Evolutionary conservation across 305 asterid species (phyloP).

Genomic region (Ajuga reptans): DNA sequence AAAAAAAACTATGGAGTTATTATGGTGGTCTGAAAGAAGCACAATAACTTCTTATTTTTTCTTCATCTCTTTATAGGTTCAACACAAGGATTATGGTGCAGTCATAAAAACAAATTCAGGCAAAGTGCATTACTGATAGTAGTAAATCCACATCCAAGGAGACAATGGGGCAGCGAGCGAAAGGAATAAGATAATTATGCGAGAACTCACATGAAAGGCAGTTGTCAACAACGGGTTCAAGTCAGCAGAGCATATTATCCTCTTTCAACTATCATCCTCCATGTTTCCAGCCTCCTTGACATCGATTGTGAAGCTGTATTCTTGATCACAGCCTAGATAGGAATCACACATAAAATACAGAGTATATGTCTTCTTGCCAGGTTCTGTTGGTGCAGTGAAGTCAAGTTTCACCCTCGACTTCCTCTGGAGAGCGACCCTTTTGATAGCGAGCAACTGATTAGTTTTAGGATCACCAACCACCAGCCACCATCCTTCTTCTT

Average conservation of each 20-base stretch:
- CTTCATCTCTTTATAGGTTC: not conserved
- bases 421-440: conserved; percentile 72
- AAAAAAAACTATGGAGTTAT: no score
- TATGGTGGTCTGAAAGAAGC: not conserved
- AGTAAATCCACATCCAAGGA: not conserved
- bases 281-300: conserved; percentile 42
- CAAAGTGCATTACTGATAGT: not conserved
- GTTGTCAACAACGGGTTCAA: not conserved
- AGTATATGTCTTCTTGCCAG: conserved; percentile 55
- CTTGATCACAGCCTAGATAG: conserved; percentile 82
- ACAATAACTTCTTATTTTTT: no score
- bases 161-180: not conserved
- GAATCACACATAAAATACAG: conserved; percentile 91
- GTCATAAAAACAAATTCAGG: not conserved
- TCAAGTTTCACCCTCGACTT: conserved; percentile 61
- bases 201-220: conserved; percentile 9
- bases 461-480: conserved; percentile 78
- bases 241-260: not conserved
- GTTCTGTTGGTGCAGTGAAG: conserved; percentile 60
- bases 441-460: conserved; percentile 74
- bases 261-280: conserved; percentile 28
- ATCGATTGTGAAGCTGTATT: conserved; percentile 55
- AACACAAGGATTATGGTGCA: not conserved
- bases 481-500: conserved; percentile 98
- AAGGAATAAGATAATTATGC: not conserved